phyloP scores from a whole-genome alignment of 2,329 filamentous ascomycete species.

The Colletotrichum sp. region DNA sequence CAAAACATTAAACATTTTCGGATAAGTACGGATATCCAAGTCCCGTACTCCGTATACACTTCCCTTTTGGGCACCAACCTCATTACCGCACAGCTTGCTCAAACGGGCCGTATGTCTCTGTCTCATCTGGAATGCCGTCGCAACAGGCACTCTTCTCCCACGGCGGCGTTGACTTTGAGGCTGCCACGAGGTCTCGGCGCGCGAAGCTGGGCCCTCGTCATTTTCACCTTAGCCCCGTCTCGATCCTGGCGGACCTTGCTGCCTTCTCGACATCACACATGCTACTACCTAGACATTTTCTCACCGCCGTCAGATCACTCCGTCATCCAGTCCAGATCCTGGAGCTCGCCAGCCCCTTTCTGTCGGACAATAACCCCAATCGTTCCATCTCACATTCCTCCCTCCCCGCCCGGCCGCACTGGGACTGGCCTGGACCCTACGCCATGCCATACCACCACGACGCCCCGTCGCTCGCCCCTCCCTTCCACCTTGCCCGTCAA shows the following conservation, averaged over 20 bases:
- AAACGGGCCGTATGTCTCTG: slow-evolving; percentile 1
- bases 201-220: neutral
- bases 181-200: slow-evolving; percentile 1
- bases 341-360: neutral
- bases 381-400: neutral
- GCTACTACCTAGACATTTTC: neutral
- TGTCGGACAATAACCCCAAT: neutral
- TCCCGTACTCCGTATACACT: neutral
- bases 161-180: neutral
- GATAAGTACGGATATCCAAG: neutral
- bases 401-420: neutral
- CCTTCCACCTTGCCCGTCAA: neutral
- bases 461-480: neutral
- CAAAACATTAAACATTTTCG: neutral
- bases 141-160: neutral
- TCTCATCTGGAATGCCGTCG: neutral
- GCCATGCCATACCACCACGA: neutral
- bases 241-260: neutral
- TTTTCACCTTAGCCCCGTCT: neutral
- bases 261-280: neutral
- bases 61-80: neutral
- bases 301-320: neutral
- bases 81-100: slow-evolving; percentile 1
- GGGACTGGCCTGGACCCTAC: neutral
- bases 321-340: neutral